Conservation (phyloP, 495 filamentous ascomycete species). For the Xylaria nigripes region DNA sequence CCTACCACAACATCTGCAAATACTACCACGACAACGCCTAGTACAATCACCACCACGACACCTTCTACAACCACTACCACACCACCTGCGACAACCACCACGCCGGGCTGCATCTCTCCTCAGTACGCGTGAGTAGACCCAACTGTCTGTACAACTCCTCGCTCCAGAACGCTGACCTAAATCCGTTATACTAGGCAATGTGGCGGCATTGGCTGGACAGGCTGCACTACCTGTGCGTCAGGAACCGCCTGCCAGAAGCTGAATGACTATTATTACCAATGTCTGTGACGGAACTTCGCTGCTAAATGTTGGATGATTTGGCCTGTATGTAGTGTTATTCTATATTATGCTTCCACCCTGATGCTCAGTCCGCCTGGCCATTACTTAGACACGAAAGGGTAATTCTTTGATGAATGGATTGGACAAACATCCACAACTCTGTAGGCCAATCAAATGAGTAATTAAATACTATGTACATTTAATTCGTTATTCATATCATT, state of each 20-base stretch:
- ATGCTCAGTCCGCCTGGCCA: background rate
- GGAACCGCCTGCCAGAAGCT: conserved; percentile 36
- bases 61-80: conserved; percentile 1
- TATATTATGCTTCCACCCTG: background rate
- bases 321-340: background rate
- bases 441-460: background rate
- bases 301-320: background rate
- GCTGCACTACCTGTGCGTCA: conserved; percentile 34
- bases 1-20: conserved; percentile 1
- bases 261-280: conserved; percentile 45
- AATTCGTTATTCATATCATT: background rate
- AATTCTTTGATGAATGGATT: background rate
- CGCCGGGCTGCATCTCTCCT: conserved; percentile 4
- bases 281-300: conserved; percentile 13
- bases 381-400: background rate
- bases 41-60: conserved; percentile 4
- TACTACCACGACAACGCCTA: conserved; percentile 3
- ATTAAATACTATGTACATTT: too few relatives aligned
- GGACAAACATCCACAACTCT: too few relatives aligned
- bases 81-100: conserved; percentile 2
- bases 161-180: background rate
- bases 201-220: conserved; percentile 40
- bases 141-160: background rate
- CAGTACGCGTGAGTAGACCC: conserved; percentile 10
- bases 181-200: conserved; percentile 30